phyloP scores from a whole-genome alignment of 176 grass and related monocot species.

The Phragmites australis region DNA sequence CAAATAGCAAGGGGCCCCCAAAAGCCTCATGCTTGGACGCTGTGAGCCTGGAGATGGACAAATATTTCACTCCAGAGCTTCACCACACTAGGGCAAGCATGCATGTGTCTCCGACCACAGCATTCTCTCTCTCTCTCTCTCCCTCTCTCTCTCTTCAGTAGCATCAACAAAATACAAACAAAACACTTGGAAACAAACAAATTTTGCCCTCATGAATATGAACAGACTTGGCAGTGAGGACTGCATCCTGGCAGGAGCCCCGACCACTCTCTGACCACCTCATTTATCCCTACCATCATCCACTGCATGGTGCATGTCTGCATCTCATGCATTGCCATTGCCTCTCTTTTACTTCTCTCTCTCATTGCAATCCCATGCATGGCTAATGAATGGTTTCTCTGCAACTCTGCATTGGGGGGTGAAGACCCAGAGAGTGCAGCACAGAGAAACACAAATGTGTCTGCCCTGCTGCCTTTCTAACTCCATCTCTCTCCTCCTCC shows the following conservation, averaged over 20 bases:
- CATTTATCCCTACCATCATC: conserved; percentile 37
- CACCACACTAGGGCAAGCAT: conserved; percentile 48
- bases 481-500: not conserved
- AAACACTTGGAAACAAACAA: conserved; percentile 63
- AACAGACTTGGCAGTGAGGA: conserved; percentile 49
- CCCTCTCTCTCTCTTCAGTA: conserved; percentile 29
- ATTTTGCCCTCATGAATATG: conserved; percentile 58
- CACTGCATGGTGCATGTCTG: no score
- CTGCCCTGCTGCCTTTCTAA: not conserved
- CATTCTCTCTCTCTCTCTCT: not conserved
- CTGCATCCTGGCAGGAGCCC: conserved; percentile 41
- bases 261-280: conserved; percentile 50
- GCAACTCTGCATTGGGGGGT: conserved; percentile 37
- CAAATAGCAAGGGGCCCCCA: conserved; percentile 60
- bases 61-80: conserved; percentile 68
- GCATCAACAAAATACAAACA: conserved; percentile 61
- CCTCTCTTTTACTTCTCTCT: not conserved
- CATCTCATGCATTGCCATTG: conserved; percentile 1
- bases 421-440: conserved; percentile 39
- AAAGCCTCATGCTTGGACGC: conserved; percentile 60
- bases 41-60: conserved; percentile 66
- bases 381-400: conserved; percentile 50
- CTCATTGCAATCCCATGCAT: conserved; percentile 22
- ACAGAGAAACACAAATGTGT: conserved; percentile 42
- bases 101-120: conserved; percentile 58